Evolutionary conservation across 345 rosid genomes (phyloP), one percentile per base, ranked within the genome.

Genomic region (Brassica rapa): DNA sequence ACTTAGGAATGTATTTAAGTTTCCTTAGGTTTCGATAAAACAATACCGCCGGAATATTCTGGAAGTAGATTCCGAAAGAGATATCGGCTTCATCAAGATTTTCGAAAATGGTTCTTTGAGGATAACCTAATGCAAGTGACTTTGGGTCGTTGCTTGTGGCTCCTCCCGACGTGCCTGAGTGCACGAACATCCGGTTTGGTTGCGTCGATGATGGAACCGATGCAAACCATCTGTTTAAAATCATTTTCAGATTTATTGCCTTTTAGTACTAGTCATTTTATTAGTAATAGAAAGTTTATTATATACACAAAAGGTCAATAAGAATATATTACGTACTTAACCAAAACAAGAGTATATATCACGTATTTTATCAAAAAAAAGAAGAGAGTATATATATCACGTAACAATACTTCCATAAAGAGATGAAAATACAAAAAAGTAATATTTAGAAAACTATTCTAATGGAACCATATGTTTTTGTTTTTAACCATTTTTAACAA

Each of bases 131-230:
- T 0, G 71, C 72, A 10, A 94, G 97, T 64, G 66, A 14, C 1
- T 79, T 64, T 65, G 90, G 85, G 27, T 80, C 77, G 86, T 94
- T 94, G 87, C 97, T 88, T n/a, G 97, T 92, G 9, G 97, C 95
- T 74, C 97, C 97, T 14, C 75, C 86, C 5, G 97, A 92, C 0
- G 97, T 91, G 6, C 77, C 93, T 0, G 95, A 88, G 81, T 94
- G 97, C 4, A 94, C 93, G 77, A 46, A 92, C 8, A 94, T 82
- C 8, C 95, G 84, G 83, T 94, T 92, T 23, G 97, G 98, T 66
- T 94, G 98, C 10, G 98, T 92, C 0, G 93, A 94, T 14, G 95
- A 41, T 11, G 98, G 98, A 15, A 92, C 93, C 0, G 93, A 87
- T 14, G 97, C 98, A 56, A 94, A 94, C 93, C 97, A 92, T 86